Evolutionary conservation across 1,284 basidiomycete genomes (phyloP), one percentile per base, ranked within the genome.

Genomic region (Puccinia coronata): DNA sequence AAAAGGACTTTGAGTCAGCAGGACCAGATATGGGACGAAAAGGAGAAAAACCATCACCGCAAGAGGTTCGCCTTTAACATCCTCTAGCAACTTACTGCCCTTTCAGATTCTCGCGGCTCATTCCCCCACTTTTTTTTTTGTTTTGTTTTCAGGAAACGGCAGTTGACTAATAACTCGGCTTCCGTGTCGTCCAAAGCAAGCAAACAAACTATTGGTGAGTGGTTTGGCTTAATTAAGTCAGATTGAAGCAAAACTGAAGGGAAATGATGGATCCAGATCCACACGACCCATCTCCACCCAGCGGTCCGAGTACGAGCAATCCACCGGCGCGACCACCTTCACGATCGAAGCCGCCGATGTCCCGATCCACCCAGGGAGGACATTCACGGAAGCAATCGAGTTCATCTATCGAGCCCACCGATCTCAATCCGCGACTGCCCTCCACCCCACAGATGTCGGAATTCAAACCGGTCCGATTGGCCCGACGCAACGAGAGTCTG

Each of bases 401-500:
- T 39, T 5, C 41, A 2, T 70, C 67, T 2, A 39, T 70, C 25
- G 43, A 70, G 43, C 36, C 53, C 14, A 59, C 73, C 55, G 55
- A 75, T 2, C 36, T 75, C 18, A 59, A 59, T 63, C 53, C 57
- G 5, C 31, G 55, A 36, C 41, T 63, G 12, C 57, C 73, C n/a
- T 75, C 57, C 14, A 61, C 73, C 18, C 57, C 73, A 23, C 41
- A 23, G 23, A 75, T 63, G 41, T 75, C 73, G 3, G 73, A 59
- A 59, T 31, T 63, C 25, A 75, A 75, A 43, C 73, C 73, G 39
- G 55, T 49, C 14, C 20, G 73, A 47, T 31, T 75, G 53, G 55
- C 73, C 8, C 53, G 57, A 25, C 49, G 63, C 1, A 79, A 79
- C n/a, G 76, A 79, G 65, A 69, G 63, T 31, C 65, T 79, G 47